A percentile compares a stretch with the other conserved stretches of the same genome.
Conservation (phyloP, 176 grass and related monocot species). For the Avena sativa region DNA sequence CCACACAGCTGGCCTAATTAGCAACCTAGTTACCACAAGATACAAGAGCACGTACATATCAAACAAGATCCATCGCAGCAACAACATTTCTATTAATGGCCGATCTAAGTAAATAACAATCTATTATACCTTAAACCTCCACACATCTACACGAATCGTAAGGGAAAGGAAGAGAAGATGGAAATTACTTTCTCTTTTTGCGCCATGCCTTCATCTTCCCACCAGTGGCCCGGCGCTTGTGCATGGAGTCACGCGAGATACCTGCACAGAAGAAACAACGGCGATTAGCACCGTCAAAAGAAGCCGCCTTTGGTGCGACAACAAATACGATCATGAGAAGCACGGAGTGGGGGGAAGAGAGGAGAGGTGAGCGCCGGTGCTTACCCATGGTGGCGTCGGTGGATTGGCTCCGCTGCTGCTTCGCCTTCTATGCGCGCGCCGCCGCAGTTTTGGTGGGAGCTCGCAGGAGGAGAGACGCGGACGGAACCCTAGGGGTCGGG, state of each 20-base stretch:
- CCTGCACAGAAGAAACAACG: constrained; percentile 30
- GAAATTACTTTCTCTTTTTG: constrained; percentile 54
- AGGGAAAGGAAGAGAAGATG: background rate
- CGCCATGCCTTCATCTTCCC: constrained; percentile 58
- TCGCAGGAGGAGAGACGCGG: background rate
- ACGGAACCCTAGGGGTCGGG: constrained; percentile 25
- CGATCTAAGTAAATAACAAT: background rate
- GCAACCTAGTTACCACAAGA: background rate
- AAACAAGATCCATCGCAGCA: background rate
- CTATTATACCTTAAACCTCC: background rate
- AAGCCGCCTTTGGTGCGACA: background rate
- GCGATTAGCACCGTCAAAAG: background rate
- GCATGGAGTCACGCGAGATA: constrained; percentile 70
- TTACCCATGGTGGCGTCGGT: constrained; percentile 49
- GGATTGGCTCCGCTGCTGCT: constrained; percentile 10
- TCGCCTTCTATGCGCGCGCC: constrained; percentile 41
- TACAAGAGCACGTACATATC: background rate
- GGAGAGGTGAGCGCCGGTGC: background rate
- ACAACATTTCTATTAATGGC: too few species aligned
- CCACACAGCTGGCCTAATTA: background rate
- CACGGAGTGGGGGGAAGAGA: background rate
- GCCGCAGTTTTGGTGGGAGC: constrained; percentile 27
- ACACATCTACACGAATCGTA: background rate
- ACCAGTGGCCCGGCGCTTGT: constrained; percentile 64
- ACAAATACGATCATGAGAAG: background rate